Evolutionary conservation across 176 grass and related monocot species (phyloP).

Genomic region (Saccharum spontaneum): DNA sequence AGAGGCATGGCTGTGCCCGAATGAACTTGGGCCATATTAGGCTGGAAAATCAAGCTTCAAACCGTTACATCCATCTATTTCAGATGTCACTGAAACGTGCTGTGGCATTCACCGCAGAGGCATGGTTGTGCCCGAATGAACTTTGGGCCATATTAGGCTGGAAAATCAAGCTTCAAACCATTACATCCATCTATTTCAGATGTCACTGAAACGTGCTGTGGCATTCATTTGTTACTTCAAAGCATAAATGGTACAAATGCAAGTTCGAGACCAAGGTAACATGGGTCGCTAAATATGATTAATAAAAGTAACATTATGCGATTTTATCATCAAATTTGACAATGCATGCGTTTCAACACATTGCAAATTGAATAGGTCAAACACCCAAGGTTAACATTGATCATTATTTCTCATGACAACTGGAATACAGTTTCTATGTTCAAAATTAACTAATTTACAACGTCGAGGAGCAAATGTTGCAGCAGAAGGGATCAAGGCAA

Average conservation of each 20-base stretch:
- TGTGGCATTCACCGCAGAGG: background rate
- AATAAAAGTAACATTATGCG: background rate
- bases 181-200: no score
- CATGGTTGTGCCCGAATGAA: background rate
- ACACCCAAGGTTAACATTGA: conserved; percentile 20
- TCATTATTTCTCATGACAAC: conserved; percentile 29
- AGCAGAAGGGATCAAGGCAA: background rate
- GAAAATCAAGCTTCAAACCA: background rate
- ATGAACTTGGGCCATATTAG: background rate
- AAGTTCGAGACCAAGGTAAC: background rate
- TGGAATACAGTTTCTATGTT: conserved; percentile 30
- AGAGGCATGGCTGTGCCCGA: background rate
- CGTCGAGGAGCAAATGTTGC: conserved; percentile 2
- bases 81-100: background rate
- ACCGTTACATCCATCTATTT: background rate
- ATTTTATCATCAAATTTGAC: background rate
- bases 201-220: background rate
- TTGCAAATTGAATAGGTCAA: background rate
- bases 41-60: background rate
- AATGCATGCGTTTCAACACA: background rate
- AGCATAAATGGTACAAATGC: background rate
- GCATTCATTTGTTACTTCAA: background rate
- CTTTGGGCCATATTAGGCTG: background rate
- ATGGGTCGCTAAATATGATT: background rate
- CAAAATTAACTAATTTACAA: conserved; percentile 48